Base-by-base conservation (phyloP, 495 filamentous ascomycete genomes). In the Daldinia grandis region DNA sequence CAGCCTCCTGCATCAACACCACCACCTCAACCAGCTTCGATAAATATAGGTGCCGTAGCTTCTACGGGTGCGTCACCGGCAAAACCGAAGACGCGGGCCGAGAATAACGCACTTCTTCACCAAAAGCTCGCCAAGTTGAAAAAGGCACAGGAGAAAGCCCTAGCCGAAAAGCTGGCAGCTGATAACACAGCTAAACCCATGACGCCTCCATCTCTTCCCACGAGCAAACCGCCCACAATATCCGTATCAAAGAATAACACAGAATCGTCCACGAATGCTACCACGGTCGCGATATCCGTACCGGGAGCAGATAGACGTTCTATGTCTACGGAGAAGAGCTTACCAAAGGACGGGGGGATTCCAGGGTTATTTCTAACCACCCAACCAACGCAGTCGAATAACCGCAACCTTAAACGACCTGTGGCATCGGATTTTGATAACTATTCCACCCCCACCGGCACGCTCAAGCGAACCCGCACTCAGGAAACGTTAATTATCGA, bases 361-460 rank as follows among this genome's bases (percentile, higher is more conserved):
- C 75, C 75, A 9, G 73, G 75, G 5, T 21, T 77, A 5, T 76
- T 62, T 50, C 60, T 74, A 17, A 57, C 62, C 56, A 66, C 61
- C 57, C 75, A 66, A 49, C 53, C 55, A 24, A 15, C 54, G 50
- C 75, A 72, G 31, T 31, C 59, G 14, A 9, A 30, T 5, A 68
- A 59, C 15, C 74, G 74, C 44, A 74, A 72, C 38, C 87, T 90
- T 19, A 97, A 97, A 78, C 90, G 94, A 21, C 93, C 92, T n/a
- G 91, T 92, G 47, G 93, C 94, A 37, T 86, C 92, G 14, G 94
- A 97, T 74, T 94, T 97, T 68, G 88, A 90, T 58, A 83, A 83
- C 47, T 87, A 88, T 64, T 81, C 87, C 4, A 66, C 68, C 59
- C 81, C 55, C 55, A 55, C 70, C 12, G 76, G 74, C 15, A 76